Evolutionary conservation across 305 asterid species (phyloP).

Genomic region (Rubia peregrina): DNA sequence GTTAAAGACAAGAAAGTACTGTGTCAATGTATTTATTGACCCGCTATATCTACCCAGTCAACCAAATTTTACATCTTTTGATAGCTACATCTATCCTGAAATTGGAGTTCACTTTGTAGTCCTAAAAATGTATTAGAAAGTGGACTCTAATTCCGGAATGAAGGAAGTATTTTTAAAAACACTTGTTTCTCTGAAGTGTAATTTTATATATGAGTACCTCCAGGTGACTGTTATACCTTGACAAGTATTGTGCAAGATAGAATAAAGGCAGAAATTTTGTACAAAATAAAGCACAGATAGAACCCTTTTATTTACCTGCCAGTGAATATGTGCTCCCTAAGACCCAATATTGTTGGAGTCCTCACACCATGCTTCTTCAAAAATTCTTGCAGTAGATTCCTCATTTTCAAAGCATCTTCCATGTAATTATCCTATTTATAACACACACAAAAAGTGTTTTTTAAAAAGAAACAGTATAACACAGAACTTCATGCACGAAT

Average conservation of each 20-base stretch:
- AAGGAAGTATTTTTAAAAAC: not conserved
- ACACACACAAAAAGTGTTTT: constrained; percentile 1
- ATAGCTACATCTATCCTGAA: not conserved
- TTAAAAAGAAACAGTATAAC: not conserved
- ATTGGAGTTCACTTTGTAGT: not conserved
- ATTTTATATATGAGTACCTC: not conserved
- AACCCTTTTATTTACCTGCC: constrained; percentile 56
- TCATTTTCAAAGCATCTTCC: constrained; percentile 99
- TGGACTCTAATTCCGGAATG: not conserved
- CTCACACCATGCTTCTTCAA: constrained; percentile 81
- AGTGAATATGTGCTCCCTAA: constrained; percentile 94
- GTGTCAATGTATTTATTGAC: not conserved
- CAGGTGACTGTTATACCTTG: not conserved
- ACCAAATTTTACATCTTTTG: not conserved
- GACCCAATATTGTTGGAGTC: constrained; percentile 90
- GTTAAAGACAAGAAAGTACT: constrained; percentile 15
- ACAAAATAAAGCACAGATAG: not conserved
- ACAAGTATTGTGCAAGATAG: constrained; percentile 7
- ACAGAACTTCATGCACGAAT: not conserved
- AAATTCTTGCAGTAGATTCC: constrained; percentile 92
- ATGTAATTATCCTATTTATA: constrained; percentile 75
- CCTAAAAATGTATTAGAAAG: not conserved
- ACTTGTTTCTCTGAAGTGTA: constrained; percentile 7
- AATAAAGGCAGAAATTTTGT: constrained; percentile 1
- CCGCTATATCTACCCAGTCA: not conserved